phyloP scores from a whole-genome alignment of 352 stramenopile species.

The Phytophthora pluvialis region DNA sequence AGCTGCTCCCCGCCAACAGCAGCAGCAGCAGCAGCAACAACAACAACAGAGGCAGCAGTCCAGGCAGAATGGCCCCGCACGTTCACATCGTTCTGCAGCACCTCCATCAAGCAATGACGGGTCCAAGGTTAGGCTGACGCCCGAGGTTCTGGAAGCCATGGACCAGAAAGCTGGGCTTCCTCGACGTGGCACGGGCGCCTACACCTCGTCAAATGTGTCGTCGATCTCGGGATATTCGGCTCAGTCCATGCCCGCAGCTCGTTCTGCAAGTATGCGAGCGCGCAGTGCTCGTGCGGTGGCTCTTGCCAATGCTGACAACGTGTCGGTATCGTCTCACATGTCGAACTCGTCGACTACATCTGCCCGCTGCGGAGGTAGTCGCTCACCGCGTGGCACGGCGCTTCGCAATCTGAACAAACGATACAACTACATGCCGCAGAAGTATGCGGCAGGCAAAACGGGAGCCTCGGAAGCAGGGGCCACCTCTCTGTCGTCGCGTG shows the following conservation, averaged over 20 bases:
- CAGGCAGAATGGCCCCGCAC: slow-evolving; percentile 22
- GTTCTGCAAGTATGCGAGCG: slow-evolving; percentile 31
- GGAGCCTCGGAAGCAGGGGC: slow-evolving; percentile 41
- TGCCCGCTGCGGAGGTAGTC: slow-evolving; percentile 26
- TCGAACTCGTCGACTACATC: slow-evolving; percentile 55
- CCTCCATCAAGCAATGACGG: slow-evolving; percentile 23
- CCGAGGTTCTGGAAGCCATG: slow-evolving; percentile 65
- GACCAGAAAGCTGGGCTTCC: slow-evolving; percentile 58
- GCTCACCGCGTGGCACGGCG: slow-evolving; percentile 48
- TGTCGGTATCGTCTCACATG: slow-evolving; percentile 65
- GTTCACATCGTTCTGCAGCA: slow-evolving; percentile 13
- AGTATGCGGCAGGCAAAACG: slow-evolving; percentile 49
- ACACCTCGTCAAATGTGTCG: slow-evolving; percentile 69
- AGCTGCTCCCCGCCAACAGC: neutral
- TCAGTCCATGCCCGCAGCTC: slow-evolving; percentile 42
- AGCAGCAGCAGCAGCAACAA: slow-evolving; percentile 20
- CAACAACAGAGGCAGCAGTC: slow-evolving; percentile 24
- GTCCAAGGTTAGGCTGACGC: slow-evolving; percentile 58
- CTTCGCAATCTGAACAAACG: slow-evolving; percentile 63
- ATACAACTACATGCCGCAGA: slow-evolving; percentile 76
- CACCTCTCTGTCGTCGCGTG: slow-evolving; percentile 73
- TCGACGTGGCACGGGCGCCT: slow-evolving; percentile 51
- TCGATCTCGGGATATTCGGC: slow-evolving; percentile 70
- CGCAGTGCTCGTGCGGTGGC: slow-evolving; percentile 42
- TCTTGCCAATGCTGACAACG: slow-evolving; percentile 48